Conservation (phyloP, 345 rosid genomes). For the Pseudoturritis turrita region DNA sequence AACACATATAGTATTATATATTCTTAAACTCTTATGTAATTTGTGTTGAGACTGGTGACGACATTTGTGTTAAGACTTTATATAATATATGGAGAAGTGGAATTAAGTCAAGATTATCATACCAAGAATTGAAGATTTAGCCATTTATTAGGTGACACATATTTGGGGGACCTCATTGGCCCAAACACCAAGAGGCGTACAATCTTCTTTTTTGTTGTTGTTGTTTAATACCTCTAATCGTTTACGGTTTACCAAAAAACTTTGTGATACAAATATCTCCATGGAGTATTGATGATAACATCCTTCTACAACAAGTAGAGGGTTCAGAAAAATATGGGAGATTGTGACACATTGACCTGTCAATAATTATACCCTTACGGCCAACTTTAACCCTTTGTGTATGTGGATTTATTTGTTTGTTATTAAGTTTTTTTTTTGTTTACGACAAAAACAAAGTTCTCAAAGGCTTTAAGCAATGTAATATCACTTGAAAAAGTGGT, state of each 20-base stretch:
- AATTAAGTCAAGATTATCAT: conserved; percentile 60
- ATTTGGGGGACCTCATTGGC: conserved; percentile 20
- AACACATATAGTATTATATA: no score
- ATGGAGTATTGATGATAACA: neutral
- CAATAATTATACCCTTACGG: neutral
- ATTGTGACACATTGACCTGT: neutral
- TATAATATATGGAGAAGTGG: conserved; percentile 3
- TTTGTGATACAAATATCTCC: neutral
- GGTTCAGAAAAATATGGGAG: neutral
- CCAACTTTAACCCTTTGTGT: neutral
- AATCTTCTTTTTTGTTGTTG: neutral
- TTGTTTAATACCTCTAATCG: neutral
- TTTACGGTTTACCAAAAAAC: neutral
- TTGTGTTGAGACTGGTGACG: neutral
- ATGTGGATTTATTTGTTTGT: neutral
- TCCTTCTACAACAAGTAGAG: neutral
- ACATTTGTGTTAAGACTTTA: neutral
- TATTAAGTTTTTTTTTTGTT: no score
- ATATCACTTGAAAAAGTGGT: neutral
- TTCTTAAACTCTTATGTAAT: neutral
- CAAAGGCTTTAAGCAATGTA: no score
- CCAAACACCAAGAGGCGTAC: neutral
- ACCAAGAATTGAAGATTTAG: conserved; percentile 32
- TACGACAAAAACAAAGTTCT: no score
- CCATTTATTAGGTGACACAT: conserved; percentile 1